These are phyloP conservation scores for Curvularia lunata DNA, from an alignment of 2,329 filamentous ascomycete species.

Conservation along the genomic window DNA sequence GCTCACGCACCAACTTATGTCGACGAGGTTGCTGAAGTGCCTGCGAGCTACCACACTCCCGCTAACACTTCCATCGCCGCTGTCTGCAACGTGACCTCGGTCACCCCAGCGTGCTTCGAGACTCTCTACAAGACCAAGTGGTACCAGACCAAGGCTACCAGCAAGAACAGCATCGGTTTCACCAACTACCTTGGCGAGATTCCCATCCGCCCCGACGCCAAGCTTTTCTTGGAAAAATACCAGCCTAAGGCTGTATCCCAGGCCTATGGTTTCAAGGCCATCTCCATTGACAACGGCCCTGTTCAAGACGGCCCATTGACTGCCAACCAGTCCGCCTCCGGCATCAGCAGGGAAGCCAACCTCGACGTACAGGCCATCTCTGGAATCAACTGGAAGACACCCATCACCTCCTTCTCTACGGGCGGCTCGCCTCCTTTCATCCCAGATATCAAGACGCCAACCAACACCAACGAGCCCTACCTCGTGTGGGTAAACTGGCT, in stretches of 20 bases:
- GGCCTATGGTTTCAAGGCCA: constrained; percentile 63
- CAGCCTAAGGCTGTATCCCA: constrained; percentile 57
- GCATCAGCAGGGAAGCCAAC: constrained; percentile 63
- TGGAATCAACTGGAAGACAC: constrained; percentile 61
- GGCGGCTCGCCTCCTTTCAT: constrained; percentile 63
- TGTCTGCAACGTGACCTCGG: constrained; percentile 59
- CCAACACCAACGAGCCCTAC: constrained; percentile 72
- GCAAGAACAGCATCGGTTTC: constrained; percentile 56
- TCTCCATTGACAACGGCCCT: constrained; percentile 63
- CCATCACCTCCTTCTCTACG: constrained; percentile 65
- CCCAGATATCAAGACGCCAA: constrained; percentile 55
- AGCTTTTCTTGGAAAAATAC: constrained; percentile 62
- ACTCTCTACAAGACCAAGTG: constrained; percentile 62
- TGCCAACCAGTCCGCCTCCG: constrained; percentile 33
- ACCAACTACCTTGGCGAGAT: constrained; percentile 59
- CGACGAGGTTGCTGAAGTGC: constrained; percentile 30
- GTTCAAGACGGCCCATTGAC: constrained; percentile 54
- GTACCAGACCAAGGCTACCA: constrained; percentile 55
- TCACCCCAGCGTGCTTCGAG: constrained; percentile 61
- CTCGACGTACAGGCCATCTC: constrained; percentile 69
- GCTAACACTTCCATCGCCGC: constrained; percentile 43
- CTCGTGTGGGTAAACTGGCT: constrained; percentile 67
- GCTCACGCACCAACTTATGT: constrained; percentile 35
- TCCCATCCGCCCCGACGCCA: constrained; percentile 62
- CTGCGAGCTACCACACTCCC: constrained; percentile 36